These are phyloP conservation scores for Teunomyces stri DNA, from an alignment of 805 yeast genomes.

Conservation along the genomic window DNA sequence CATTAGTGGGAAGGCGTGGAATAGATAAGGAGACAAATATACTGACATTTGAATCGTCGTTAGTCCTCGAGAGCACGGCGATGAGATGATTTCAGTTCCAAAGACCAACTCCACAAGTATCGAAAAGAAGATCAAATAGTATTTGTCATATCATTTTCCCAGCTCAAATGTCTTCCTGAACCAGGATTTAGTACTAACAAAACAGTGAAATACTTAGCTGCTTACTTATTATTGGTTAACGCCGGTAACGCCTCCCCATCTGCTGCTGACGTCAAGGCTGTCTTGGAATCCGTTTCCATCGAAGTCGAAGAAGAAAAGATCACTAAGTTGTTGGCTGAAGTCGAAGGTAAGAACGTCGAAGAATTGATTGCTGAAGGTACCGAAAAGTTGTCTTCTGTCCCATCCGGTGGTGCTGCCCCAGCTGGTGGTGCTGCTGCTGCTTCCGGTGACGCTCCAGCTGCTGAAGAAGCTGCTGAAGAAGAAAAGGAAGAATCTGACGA, in stretches of 20 bases:
- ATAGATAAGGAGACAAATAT: background rate
- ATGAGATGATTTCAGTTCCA: no score
- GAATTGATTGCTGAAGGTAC: slow-evolving; percentile 38
- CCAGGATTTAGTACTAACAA: slow-evolving; percentile 21
- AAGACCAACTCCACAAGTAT: no score
- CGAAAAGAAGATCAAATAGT: no score
- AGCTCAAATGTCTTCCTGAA: background rate
- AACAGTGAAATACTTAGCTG: slow-evolving; percentile 46
- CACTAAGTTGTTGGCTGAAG: slow-evolving; percentile 33
- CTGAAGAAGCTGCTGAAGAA: slow-evolving; percentile 25
- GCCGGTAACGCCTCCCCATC: slow-evolving; percentile 47
- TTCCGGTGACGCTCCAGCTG: slow-evolving; percentile 25
- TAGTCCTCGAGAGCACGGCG: background rate
- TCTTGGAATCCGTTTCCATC: slow-evolving; percentile 39
- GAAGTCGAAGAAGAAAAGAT: slow-evolving; percentile 36
- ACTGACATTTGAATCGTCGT: background rate
- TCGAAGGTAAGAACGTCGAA: slow-evolving; percentile 34
- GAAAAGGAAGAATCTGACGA: slow-evolving; percentile 25
- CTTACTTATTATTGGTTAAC: slow-evolving; percentile 46
- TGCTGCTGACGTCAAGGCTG: slow-evolving; percentile 39
- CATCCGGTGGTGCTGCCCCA: slow-evolving; percentile 32
- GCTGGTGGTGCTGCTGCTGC: slow-evolving; percentile 25
- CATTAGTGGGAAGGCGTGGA: background rate
- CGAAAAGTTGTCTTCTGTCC: slow-evolving; percentile 36
- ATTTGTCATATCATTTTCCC: background rate